Base-by-base conservation (phyloP, 2,329 filamentous ascomycete genomes). In the Zarea fungicola region DNA sequence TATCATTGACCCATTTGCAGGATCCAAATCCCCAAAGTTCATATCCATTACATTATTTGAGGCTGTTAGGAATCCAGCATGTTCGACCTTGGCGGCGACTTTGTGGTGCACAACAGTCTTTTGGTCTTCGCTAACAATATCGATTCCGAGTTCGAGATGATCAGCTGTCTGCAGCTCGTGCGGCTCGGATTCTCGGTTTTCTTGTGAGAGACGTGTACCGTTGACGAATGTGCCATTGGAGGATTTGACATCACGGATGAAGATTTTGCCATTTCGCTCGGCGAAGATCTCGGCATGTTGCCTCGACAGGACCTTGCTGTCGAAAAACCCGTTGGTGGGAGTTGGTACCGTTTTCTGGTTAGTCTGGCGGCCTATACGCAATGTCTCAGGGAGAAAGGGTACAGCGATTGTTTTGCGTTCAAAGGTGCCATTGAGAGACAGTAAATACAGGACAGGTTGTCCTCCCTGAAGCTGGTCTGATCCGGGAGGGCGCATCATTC, bases 201-300 rank as follows among this genome's bases (percentile, higher is more conserved):
- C 93, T 47, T 84, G 88, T 2, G 93, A 97, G 52, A 99, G 68
- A 25, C 93, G 84, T 48, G 86, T 82, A 18, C 90, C 90, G 61
- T 99, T 99, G 58, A 99, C 92, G 67, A 99, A 99, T 1, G 93
- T 99, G 51, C 93, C 93, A 64, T 99, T 99, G 34, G 93, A 99
- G 0, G 93, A 97, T 69, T 97, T 99, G 59, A 99, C 87, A 69
- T 99, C 93, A 50, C 91, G 83, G 58, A 99, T 97, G 80, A 85
- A 97, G 36, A 99, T 86, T 64, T 96, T 95, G 46, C 91, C 91
- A 54, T 87, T 84, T 47, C 74, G 68, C 54, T 83, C 79, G n/a
- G 93, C 90, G 83, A 90, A 97, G 31, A 99, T 87, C 65, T 99
- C 93, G 29, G 93, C 93, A 66, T 99, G 93, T 64, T 96, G 90